Conservation (phyloP, 176 grass and related monocot species). For the Triticum timopheevii region DNA sequence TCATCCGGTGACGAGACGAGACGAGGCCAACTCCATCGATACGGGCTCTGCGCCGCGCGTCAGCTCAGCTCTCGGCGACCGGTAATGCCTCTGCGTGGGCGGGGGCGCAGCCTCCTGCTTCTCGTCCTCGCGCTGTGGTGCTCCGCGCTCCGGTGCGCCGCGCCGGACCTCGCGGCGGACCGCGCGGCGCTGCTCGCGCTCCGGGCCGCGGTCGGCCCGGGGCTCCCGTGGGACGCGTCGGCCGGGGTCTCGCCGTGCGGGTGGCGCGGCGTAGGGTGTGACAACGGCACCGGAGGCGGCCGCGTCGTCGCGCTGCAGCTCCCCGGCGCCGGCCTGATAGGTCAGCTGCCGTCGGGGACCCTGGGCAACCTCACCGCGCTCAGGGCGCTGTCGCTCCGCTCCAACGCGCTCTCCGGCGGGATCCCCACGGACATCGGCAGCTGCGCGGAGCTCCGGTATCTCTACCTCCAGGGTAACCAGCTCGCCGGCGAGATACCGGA, state of each 20-base stretch:
- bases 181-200: constrained; percentile 65
- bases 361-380: constrained; percentile 77
- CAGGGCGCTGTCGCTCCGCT: constrained; percentile 47
- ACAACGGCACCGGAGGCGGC: background rate
- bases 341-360: constrained; percentile 29
- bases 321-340: constrained; percentile 34
- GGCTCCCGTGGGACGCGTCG: constrained; percentile 40
- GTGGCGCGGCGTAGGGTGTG: constrained; percentile 70
- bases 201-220: constrained; percentile 37
- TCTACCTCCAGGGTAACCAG: constrained; percentile 50
- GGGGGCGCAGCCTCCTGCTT: background rate
- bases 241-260: constrained; percentile 37
- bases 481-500: constrained; percentile 51
- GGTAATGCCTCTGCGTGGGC: background rate
- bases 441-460: constrained; percentile 37
- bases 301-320: constrained; percentile 59
- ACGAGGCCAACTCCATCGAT: background rate
- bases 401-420: constrained; percentile 60
- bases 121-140: background rate
- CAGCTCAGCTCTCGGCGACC: background rate
- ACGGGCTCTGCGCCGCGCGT: background rate
- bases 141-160: background rate
- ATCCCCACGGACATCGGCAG: constrained; percentile 61
- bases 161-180: constrained; percentile 49
- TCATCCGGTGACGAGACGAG: background rate